Evolutionary conservation across 1,284 basidiomycete species (phyloP).

Genomic region (Heterobasidion occidentale): DNA sequence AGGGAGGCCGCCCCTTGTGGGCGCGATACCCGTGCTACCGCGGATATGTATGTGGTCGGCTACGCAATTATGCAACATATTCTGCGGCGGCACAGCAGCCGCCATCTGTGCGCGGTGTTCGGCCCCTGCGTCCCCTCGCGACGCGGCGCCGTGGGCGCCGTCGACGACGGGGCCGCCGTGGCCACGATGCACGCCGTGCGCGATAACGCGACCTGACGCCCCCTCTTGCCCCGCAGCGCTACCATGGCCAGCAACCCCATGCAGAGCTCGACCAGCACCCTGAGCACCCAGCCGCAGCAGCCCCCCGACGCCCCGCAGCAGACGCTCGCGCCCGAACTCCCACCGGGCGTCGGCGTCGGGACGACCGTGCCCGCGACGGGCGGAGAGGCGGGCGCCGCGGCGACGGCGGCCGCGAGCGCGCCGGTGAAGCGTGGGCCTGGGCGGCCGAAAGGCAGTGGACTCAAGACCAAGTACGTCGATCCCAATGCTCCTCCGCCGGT

Average conservation of each 20-base stretch:
- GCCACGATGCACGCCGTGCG: neutral
- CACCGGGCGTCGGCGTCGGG: too few relatives aligned
- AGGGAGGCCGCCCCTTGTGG: neutral
- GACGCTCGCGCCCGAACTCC: too few relatives aligned
- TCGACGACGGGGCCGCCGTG: too few relatives aligned
- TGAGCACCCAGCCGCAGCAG: neutral
- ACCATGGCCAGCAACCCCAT: neutral
- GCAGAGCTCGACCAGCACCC: neutral
- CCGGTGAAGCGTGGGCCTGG: slow-evolving; percentile 31
- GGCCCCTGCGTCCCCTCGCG: neutral
- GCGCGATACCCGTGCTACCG: too few relatives aligned
- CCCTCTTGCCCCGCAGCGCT: neutral
- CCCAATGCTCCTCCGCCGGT: slow-evolving; percentile 31
- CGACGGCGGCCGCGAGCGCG: slow-evolving; percentile 2
- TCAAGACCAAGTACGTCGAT: slow-evolving; percentile 35
- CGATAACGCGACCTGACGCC: neutral
- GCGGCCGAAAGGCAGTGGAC: slow-evolving; percentile 43
- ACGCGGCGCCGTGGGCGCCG: too few relatives aligned
- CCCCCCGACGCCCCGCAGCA: neutral
- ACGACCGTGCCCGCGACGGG: neutral
- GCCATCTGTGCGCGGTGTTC: neutral
- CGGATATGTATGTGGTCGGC: neutral
- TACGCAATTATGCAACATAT: neutral
- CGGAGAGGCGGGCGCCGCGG: neutral
- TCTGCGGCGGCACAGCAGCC: neutral